These are phyloP conservation scores for Colletotrichum sp. DNA, from an alignment of 2,329 filamentous ascomycete genomes.

Conservation along the genomic window DNA sequence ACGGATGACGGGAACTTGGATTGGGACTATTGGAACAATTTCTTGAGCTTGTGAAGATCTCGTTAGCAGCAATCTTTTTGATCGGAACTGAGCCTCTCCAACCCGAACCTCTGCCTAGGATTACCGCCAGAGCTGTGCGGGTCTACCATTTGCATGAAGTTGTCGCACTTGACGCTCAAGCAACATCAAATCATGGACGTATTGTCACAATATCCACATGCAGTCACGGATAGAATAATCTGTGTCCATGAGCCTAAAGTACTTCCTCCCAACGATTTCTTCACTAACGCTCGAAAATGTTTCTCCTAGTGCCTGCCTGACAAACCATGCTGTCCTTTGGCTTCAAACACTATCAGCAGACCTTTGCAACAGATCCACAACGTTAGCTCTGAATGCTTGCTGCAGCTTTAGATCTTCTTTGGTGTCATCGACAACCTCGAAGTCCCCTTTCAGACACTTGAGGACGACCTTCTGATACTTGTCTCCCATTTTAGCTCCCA, in stretches of 20 bases:
- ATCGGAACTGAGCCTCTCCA: no score
- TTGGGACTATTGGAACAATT: slow-evolving; percentile 15
- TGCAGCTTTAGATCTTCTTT: background rate
- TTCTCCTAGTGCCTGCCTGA: background rate
- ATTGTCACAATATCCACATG: background rate
- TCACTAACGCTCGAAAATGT: background rate
- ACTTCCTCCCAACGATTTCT: background rate
- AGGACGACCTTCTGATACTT: background rate
- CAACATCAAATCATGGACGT: background rate
- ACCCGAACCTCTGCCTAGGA: no score
- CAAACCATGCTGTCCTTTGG: accelerated
- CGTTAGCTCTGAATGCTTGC: background rate
- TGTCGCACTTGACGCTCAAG: background rate
- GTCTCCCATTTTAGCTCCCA: background rate
- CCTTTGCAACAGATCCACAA: background rate
- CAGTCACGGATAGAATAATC: background rate
- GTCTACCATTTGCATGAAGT: background rate
- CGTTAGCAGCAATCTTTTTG: no score
- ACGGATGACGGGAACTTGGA: background rate
- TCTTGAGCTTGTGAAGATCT: background rate
- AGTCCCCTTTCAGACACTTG: background rate
- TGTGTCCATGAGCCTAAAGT: background rate
- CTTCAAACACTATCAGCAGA: background rate
- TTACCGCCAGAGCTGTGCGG: no score
- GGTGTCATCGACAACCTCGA: background rate